Percentiles rank a stretch among this genome's conserved stretches.
These are phyloP conservation scores for Fusarium neocosmosporiellum DNA, from an alignment of 2,329 filamentous ascomycete genomes.

Conservation along the genomic window DNA sequence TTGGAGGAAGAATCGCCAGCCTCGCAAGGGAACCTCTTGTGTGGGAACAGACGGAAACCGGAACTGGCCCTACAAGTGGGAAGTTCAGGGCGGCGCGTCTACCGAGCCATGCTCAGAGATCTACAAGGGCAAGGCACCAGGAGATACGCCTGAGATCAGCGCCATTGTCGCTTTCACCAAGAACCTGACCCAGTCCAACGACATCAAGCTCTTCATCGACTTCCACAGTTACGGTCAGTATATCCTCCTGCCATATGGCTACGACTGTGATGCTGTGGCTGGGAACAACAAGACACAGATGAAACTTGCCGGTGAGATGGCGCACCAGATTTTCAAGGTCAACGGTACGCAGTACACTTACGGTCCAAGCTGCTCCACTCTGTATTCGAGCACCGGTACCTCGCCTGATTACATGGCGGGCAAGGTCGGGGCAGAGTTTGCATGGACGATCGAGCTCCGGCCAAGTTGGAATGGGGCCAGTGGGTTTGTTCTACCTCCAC, in stretches of 20 bases:
- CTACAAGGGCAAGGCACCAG: slow-evolving; percentile 3
- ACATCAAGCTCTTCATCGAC: slow-evolving; percentile 72
- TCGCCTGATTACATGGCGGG: slow-evolving; percentile 59
- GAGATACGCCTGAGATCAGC: slow-evolving; percentile 61
- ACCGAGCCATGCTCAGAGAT: slow-evolving; percentile 2
- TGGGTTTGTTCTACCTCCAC: slow-evolving; percentile 56
- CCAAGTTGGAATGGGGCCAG: slow-evolving; percentile 43
- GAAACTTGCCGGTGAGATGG: slow-evolving; percentile 52
- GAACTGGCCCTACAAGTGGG: slow-evolving; percentile 12
- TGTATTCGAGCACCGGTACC: slow-evolving; percentile 65
- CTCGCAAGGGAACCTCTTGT: neutral
- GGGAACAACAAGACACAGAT: slow-evolving; percentile 61
- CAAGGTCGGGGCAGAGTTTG: slow-evolving; percentile 53
- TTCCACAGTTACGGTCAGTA: slow-evolving; percentile 72
- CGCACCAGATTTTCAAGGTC: slow-evolving; percentile 6
- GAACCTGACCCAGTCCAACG: slow-evolving; percentile 42
- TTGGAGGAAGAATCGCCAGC: slow-evolving; percentile 6
- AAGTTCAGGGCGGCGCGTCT: neutral
- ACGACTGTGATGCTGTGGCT: slow-evolving; percentile 61
- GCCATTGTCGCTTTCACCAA: slow-evolving; percentile 53
- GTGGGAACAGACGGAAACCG: slow-evolving; percentile 8
- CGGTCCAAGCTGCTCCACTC: slow-evolving; percentile 68
- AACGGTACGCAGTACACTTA: slow-evolving; percentile 28
- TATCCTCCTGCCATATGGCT: slow-evolving; percentile 68
- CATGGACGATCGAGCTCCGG: slow-evolving; percentile 54